phyloP scores from a whole-genome alignment of 352 stramenopile species.

The Phytophthora cajani region DNA sequence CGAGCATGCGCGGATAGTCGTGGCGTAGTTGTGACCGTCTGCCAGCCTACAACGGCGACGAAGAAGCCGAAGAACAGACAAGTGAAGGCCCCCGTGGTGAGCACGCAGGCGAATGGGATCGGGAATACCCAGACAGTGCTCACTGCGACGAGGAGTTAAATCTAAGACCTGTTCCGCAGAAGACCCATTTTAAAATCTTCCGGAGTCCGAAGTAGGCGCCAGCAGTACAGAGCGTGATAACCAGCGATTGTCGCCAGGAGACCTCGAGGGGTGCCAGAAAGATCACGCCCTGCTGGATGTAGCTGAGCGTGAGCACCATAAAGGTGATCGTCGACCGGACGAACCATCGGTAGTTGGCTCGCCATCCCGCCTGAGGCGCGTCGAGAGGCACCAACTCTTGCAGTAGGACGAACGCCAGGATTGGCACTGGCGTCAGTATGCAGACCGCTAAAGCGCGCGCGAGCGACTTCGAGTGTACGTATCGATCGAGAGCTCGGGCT shows the following conservation, averaged over 20 bases:
- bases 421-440: slow-evolving; percentile 9
- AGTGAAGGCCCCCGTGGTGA: slow-evolving; percentile 20
- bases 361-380: neutral
- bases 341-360: slow-evolving; percentile 17
- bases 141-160: slow-evolving; percentile 15
- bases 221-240: neutral
- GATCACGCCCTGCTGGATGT: slow-evolving; percentile 14
- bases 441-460: slow-evolving; percentile 4
- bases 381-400: slow-evolving; percentile 16
- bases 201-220: slow-evolving; percentile 18
- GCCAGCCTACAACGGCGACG: slow-evolving; percentile 5
- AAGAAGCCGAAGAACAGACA: slow-evolving; percentile 19
- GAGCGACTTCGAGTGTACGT: slow-evolving; percentile 11
- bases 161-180: too few relatives aligned
- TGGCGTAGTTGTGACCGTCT: slow-evolving; percentile 1
- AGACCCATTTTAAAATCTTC: too few relatives aligned
- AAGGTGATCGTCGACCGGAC: slow-evolving; percentile 7
- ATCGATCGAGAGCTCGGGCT: slow-evolving; percentile 12
- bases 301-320: slow-evolving; percentile 19
- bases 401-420: slow-evolving; percentile 15
- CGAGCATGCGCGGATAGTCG: slow-evolving; percentile 3
- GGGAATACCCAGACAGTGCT: slow-evolving; percentile 25
- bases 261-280: slow-evolving; percentile 15
- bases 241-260: slow-evolving; percentile 4
- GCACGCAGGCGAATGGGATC: slow-evolving; percentile 31